Evolutionary conservation across 441 rosid genomes (phyloP), one percentile per base, ranked within the genome.

Genomic region (Gossypium gossypioides): DNA sequence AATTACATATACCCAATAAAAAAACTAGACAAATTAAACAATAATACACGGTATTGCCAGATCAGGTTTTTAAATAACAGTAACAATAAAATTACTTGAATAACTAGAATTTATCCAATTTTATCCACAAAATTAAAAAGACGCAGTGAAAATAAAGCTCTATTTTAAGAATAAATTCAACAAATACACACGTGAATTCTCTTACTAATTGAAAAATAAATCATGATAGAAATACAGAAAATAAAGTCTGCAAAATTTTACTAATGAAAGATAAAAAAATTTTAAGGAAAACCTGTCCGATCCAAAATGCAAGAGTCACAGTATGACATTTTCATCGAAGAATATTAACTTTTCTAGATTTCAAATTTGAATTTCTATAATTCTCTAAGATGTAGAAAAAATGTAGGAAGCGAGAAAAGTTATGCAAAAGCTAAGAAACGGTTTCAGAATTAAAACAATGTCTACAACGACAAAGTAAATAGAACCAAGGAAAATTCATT

Each of bases 1-100:
- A 62, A 52, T 60, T 63, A 76, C 70, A 71, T 80, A 82, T 76
- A 78, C 82, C 71, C 84, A 68, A 80, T 83, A 79, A 77, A 76
- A 62, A 71, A 74, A 65, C 72, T 2, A n/a, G 55, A 67, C 22
- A 54, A 61, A 66, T 77, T 71, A 59, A 75, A 42, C 71, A 16
- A 71, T 34, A 57, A 60, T n/a, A 42, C 25, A 48, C n/a, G 48
- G 68, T 78, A 70, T 69, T 71, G 78, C 72, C 60, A 52, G 37
- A 56, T 69, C 76, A 25, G 52, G 2, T 6, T 40, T 69, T 55
- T 42, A 52, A 3, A 46, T 25, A 69, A 51, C 27, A 48, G 58
- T 46, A 74, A 18, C 27, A 46, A 57, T 6, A 19, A 6, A 58
- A 13, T 10, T 46, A 48, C 37, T 18, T 46, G 42, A 21, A 19